Evolutionary conservation across 1,284 basidiomycete species (phyloP).

Genomic region (Veloboletus limbatus): DNA sequence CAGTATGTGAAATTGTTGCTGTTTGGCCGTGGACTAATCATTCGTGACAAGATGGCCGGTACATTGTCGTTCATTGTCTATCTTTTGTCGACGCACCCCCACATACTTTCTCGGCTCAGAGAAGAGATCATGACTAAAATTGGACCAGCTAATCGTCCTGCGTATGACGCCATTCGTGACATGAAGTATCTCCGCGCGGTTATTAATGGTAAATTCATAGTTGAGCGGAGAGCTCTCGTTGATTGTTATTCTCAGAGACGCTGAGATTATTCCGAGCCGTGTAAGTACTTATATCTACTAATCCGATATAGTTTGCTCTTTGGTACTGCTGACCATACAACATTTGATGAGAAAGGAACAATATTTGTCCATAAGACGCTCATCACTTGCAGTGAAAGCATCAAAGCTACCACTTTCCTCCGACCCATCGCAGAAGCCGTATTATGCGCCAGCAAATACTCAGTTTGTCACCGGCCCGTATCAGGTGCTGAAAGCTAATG

Average conservation of each 20-base stretch:
- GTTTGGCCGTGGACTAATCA: background rate
- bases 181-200: constrained; percentile 53
- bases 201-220: constrained; percentile 40
- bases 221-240: background rate
- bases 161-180: constrained; percentile 44
- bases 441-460: constrained; percentile 39
- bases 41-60: constrained; percentile 39
- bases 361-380: background rate
- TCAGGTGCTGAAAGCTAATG: background rate
- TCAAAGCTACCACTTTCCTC: constrained; percentile 42
- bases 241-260: background rate
- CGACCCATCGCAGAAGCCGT: constrained; percentile 18
- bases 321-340: constrained; percentile 24
- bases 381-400: constrained; percentile 31
- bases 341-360: constrained; percentile 18
- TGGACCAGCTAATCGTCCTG: constrained; percentile 40
- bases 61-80: constrained; percentile 50
- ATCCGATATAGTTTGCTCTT: background rate
- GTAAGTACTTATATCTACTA: constrained; percentile 33
- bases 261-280: constrained; percentile 61
- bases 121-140: constrained; percentile 45
- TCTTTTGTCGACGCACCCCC: constrained; percentile 48
- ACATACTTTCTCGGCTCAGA: constrained; percentile 45
- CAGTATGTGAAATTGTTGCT: constrained; percentile 28
- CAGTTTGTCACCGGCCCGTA: constrained; percentile 34